Percentiles rank a stretch among this genome's conserved stretches.
Conservation (phyloP, 164 flowering plant species). For the Berberis thunbergii region DNA sequence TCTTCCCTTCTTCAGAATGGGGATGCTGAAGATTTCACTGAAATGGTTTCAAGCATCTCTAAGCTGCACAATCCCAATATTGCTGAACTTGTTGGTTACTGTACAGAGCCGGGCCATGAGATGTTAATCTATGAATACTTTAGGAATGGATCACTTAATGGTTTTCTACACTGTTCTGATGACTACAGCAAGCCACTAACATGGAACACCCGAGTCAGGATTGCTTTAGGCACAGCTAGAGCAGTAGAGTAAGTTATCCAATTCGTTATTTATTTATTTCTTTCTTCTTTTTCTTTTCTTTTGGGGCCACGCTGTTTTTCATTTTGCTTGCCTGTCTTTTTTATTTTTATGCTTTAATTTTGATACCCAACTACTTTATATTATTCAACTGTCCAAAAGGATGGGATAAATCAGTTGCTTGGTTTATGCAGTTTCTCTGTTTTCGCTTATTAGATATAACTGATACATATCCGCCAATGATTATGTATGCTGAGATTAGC, state of each 20-base stretch:
- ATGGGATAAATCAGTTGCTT: too few species aligned
- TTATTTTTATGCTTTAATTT: too few species aligned
- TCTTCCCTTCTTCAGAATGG: conserved; percentile 33
- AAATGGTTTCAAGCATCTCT: conserved; percentile 40
- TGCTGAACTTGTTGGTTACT: conserved; percentile 66
- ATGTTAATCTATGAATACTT: conserved; percentile 62
- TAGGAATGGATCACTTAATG: conserved; percentile 77
- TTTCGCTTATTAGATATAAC: too few species aligned
- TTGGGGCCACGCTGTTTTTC: too few species aligned
- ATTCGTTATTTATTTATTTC: not conserved
- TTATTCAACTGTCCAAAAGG: too few species aligned
- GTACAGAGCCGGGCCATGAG: conserved; percentile 68
- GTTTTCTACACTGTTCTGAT: conserved; percentile 70
- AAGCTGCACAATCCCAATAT: conserved; percentile 63
- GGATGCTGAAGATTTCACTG: conserved; percentile 29
- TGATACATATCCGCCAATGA: too few species aligned
- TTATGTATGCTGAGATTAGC: too few species aligned
- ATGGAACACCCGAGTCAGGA: conserved; percentile 86
- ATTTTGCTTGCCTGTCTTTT: too few species aligned
- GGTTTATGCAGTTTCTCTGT: too few species aligned
- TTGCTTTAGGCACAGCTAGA: conserved; percentile 76
- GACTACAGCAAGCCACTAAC: conserved; percentile 81
- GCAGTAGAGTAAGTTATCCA: conserved; percentile 65
- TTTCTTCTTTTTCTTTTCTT: not conserved
- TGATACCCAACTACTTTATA: too few species aligned